Conservation (phyloP, 1,284 basidiomycete species). For the Tilletia walkeri region DNA sequence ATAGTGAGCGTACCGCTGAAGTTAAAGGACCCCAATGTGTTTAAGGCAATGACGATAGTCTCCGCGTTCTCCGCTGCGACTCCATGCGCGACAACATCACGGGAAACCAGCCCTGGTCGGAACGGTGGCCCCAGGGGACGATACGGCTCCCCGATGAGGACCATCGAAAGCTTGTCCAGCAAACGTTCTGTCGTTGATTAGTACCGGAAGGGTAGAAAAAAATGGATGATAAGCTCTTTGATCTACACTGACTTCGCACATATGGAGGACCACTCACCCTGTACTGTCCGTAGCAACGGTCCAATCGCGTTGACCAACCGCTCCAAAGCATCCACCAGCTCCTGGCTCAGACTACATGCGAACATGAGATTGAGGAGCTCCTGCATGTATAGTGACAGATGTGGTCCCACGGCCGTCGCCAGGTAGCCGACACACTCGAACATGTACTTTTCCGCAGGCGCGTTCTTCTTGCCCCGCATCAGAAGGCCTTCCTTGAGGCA, state of each 20-base stretch:
- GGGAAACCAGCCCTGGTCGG: slow-evolving; percentile 3
- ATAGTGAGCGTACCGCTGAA: slow-evolving; percentile 62
- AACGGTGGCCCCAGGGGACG: slow-evolving; percentile 48
- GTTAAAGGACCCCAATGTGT: slow-evolving; percentile 87
- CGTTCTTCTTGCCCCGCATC: slow-evolving; percentile 84
- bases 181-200: slow-evolving; percentile 59
- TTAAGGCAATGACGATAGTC: slow-evolving; percentile 78
- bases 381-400: slow-evolving; percentile 81
- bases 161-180: slow-evolving; percentile 47
- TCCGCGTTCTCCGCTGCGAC: slow-evolving; percentile 60
- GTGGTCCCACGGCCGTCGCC: slow-evolving; percentile 90
- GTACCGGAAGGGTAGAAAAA: too few species aligned
- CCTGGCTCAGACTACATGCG: slow-evolving; percentile 85
- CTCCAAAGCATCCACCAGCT: slow-evolving; percentile 79
- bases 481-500: slow-evolving; percentile 86
- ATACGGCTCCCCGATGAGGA: slow-evolving; percentile 51
- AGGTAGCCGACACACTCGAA: slow-evolving; percentile 98
- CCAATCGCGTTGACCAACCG: slow-evolving; percentile 86
- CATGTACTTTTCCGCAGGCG: slow-evolving; percentile 88
- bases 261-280: slow-evolving; percentile 56
- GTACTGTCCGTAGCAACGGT: slow-evolving; percentile 85
- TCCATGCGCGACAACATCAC: slow-evolving; percentile 11
- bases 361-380: slow-evolving; percentile 98
- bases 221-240: too few species aligned
- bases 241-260: too few species aligned